These are phyloP conservation scores for Penicillium cataractarum DNA, from an alignment of 495 filamentous ascomycete species.

Conservation along the genomic window DNA sequence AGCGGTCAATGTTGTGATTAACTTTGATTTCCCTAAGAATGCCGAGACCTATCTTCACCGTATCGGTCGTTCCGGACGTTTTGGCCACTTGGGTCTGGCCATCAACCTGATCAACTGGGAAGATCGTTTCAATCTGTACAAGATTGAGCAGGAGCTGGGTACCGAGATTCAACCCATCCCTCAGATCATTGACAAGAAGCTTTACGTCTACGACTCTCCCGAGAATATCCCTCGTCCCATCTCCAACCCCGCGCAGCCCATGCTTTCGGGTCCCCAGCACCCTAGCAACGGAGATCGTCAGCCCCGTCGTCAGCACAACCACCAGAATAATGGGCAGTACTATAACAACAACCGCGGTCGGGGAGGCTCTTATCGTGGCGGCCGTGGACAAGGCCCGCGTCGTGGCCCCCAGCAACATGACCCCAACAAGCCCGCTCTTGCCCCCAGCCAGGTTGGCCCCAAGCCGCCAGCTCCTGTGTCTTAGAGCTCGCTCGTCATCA, in stretches of 20 bases:
- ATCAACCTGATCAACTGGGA: constrained; percentile 99
- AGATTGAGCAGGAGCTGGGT: constrained; percentile 94
- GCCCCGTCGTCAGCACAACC: constrained; percentile 43
- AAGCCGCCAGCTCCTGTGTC: constrained; percentile 42
- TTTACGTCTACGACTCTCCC: constrained; percentile 96
- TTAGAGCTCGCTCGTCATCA: constrained; percentile 15
- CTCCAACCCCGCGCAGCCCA: constrained; percentile 46
- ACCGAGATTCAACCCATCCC: constrained; percentile 98
- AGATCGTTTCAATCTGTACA: constrained; percentile 97
- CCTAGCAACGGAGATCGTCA: constrained; percentile 35
- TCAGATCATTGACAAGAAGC: constrained; percentile 90
- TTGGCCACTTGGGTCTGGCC: constrained; percentile 93
- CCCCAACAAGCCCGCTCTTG: constrained; percentile 30
- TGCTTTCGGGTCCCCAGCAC: constrained; percentile 22
- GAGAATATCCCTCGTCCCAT: constrained; percentile 89
- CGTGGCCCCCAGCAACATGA: constrained; percentile 42
- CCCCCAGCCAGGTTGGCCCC: constrained; percentile 33
- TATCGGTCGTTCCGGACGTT: constrained; percentile 95
- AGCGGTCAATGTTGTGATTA: constrained; percentile 99
- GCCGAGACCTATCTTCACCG: constrained; percentile 99
- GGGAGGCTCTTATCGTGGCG: constrained; percentile 45
- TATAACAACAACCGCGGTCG: constrained; percentile 38
- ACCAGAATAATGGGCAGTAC: constrained; percentile 44
- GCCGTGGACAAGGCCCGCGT: constrained; percentile 50
- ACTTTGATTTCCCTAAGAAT: constrained; percentile 99